Evolutionary conservation across 2,329 filamentous ascomycete genomes (phyloP).

Genomic region (Curvularia spicifera): DNA sequence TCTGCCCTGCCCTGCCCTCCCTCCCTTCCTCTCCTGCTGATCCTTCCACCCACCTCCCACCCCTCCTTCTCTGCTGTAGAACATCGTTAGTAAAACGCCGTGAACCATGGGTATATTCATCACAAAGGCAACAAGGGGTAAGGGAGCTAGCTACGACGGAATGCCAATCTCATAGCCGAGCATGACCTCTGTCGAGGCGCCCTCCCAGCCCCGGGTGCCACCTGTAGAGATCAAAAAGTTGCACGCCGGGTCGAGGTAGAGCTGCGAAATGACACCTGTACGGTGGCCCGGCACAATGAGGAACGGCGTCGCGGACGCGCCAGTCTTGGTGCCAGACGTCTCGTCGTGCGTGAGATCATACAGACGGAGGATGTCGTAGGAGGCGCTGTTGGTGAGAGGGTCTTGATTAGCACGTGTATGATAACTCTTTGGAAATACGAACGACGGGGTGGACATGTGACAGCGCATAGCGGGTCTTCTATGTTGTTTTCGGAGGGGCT

Average conservation of each 20-base stretch:
- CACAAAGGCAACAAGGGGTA: constrained; percentile 13
- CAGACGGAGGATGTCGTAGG: constrained; percentile 88
- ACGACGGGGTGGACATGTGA: constrained; percentile 5
- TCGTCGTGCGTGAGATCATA: constrained; percentile 76
- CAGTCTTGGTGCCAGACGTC: constrained; percentile 64
- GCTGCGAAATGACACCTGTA: constrained; percentile 83
- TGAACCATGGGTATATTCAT: constrained; percentile 33
- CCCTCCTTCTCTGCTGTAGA: background rate
- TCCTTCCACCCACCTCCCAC: background rate
- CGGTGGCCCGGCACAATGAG: constrained; percentile 92
- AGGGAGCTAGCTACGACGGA: constrained; percentile 26
- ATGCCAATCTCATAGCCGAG: constrained; percentile 89
- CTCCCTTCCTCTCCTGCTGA: too few species aligned
- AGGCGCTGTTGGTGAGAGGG: constrained; percentile 64
- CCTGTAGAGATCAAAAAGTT: constrained; percentile 90
- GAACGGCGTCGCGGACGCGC: constrained; percentile 81
- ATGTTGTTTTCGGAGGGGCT: too few species aligned
- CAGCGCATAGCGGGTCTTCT: background rate
- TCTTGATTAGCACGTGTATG: constrained; percentile 18
- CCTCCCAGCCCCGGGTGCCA: constrained; percentile 95
- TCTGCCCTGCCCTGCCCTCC: background rate
- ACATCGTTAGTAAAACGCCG: constrained; percentile 21
- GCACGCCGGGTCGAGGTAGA: constrained; percentile 88
- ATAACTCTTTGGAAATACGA: background rate
- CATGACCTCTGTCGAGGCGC: constrained; percentile 83